Base-by-base conservation (phyloP, 78 protist species). In the Polysphondylium violaceum region DNA sequence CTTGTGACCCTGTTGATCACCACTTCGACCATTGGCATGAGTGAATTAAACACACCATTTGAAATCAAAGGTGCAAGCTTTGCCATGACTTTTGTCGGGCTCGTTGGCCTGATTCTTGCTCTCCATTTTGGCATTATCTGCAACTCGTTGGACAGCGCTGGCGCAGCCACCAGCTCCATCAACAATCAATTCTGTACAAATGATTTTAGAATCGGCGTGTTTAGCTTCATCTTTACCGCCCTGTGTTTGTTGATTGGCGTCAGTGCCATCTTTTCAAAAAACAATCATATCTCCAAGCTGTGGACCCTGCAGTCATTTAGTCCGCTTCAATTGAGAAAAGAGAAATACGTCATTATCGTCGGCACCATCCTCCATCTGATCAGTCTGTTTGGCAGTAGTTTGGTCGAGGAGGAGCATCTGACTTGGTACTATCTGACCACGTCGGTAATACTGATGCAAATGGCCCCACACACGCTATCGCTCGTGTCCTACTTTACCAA, bases 341-440 rank as follows among this genome's bases (percentile, higher is more conserved):
- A 88, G 58, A 69, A 78, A 40, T 71, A 59, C 36, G 36, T 91
- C 27, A 78, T 91, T n/a, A 59, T 75, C 2, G 50, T n/a, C 38
- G 95, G 95, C 19, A 74, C 87, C 0, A 61, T 75, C 19, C 12
- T 92, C 19, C 89, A 92, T 73, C 27, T 76, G 14, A 72, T 81
- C 14, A 74, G 92, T 73, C 25, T 92, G 7, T 78, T 79, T 63
- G 85, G 90, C 17, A 94, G 94, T 58, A 89, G 95, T 23, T 56
- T 88, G 51, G 93, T 94, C 16, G 96, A 94, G 36, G 96, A 94
- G 35, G 96, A 94, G 50, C 96, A 94, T 38, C 38, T 47, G 19
- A 89, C 92, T 12, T 75, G 92, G 88, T 88, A 75, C 63, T 94
- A 33, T 33, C 35, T 76, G 11, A 72, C 92, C 3, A 53, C 93